Conservation (phyloP, 495 filamentous ascomycete species). For the Aspergillus cavernicola region DNA sequence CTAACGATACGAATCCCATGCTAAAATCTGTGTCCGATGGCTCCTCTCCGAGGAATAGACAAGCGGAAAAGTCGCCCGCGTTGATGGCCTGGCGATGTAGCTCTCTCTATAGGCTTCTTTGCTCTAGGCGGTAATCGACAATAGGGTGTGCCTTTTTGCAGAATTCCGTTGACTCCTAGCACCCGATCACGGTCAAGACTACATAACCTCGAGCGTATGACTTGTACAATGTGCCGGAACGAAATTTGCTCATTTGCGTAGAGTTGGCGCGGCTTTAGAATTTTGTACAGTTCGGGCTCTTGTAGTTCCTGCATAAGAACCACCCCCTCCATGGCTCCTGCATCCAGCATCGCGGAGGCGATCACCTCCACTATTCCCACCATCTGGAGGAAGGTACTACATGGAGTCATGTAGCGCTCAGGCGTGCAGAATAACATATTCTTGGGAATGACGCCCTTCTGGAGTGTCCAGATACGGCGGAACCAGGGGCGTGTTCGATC, state of each 20-base stretch:
- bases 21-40: background rate
- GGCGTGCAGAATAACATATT: background rate
- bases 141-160: background rate
- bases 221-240: background rate
- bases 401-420: background rate
- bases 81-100: background rate
- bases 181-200: background rate
- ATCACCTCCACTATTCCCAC: no score
- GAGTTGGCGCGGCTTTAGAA: background rate
- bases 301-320: background rate
- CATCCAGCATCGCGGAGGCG: no score
- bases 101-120: background rate
- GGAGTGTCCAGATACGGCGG: background rate
- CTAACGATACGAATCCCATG: background rate
- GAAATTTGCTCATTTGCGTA: background rate
- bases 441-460: background rate
- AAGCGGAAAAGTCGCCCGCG: background rate
- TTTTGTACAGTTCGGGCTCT: background rate
- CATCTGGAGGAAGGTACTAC: background rate
- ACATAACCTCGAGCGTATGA: background rate
- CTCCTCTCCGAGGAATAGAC: background rate
- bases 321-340: background rate
- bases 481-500: constrained; percentile 1
- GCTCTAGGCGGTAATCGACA: background rate
- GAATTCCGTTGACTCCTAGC: background rate